Percentiles rank a stretch among this genome's conserved stretches.
Conservation (phyloP, 305 asterid genomes). For the Andrographis paniculata region DNA sequence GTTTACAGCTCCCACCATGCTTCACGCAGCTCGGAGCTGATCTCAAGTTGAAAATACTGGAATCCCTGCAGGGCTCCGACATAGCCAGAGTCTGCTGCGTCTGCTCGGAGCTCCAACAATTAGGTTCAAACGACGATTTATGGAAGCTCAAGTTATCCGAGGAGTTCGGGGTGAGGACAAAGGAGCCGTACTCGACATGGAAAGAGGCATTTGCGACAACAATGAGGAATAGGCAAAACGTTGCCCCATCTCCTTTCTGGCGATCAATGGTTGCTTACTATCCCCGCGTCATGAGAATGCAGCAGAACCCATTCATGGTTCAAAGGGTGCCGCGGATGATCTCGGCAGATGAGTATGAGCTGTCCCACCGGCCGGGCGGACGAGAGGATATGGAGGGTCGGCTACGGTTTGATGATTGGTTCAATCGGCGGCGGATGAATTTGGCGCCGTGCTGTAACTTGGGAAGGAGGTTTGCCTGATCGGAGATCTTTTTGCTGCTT, state of each 20-base stretch:
- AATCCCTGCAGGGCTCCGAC: constrained; percentile 51
- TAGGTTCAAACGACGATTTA: constrained; percentile 63
- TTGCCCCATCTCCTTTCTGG: constrained; percentile 11
- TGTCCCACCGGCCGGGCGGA: constrained; percentile 14
- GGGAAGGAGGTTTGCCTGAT: constrained; percentile 21
- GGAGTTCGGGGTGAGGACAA: constrained; percentile 31
- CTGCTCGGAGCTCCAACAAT: constrained; percentile 50
- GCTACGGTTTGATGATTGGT: constrained; percentile 12
- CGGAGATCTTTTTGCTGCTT: no score
- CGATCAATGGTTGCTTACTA: constrained; percentile 11
- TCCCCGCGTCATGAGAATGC: constrained; percentile 20
- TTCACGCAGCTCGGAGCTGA: constrained; percentile 69
- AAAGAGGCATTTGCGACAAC: constrained; percentile 41
- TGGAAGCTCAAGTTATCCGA: constrained; percentile 62
- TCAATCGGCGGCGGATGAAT: constrained; percentile 7
- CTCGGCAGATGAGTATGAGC: constrained; percentile 44
- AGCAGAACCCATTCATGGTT: constrained; percentile 21
- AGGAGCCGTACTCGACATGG: constrained; percentile 41
- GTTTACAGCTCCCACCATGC: constrained; percentile 76
- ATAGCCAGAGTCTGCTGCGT: constrained; percentile 51
- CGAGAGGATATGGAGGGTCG: constrained; percentile 12
- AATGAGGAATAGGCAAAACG: constrained; percentile 28
- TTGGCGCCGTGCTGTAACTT: constrained; percentile 30
- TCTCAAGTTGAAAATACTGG: constrained; percentile 64
- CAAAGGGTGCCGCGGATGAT: constrained; percentile 28